Conservation (phyloP, 768 basidiomycete species). For the Naganishia onofrii region DNA sequence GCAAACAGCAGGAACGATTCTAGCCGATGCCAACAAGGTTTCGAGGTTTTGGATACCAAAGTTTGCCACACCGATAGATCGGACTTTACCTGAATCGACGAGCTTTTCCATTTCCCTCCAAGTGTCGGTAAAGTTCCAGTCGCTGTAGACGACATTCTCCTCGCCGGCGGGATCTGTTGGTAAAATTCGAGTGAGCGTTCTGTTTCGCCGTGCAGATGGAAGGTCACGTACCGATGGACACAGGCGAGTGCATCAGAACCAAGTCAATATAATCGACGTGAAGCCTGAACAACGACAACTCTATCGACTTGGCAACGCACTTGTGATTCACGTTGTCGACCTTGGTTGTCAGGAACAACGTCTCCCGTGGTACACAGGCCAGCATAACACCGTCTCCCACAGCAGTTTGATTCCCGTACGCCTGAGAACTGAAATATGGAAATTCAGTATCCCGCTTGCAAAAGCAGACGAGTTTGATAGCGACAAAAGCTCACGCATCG, state of each 20-base stretch:
- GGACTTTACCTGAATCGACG: conserved; percentile 53
- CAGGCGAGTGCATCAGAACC: conserved; percentile 56
- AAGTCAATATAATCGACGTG: conserved; percentile 72
- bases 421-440: conserved; percentile 26
- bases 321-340: conserved; percentile 35
- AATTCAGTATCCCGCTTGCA: background rate
- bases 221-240: conserved; percentile 26
- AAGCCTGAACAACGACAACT: conserved; percentile 57
- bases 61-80: conserved; percentile 67
- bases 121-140: conserved; percentile 72
- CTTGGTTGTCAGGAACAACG: conserved; percentile 72
- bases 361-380: conserved; percentile 67
- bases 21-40: conserved; percentile 64
- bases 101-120: conserved; percentile 76
- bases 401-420: conserved; percentile 67
- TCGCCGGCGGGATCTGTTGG: conserved; percentile 24
- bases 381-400: conserved; percentile 76
- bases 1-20: conserved; percentile 67
- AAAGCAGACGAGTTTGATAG: background rate
- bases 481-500: conserved; percentile 44
- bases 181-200: background rate
- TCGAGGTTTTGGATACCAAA: conserved; percentile 67
- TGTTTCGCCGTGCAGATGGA: background rate
- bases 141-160: conserved; percentile 51
- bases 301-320: conserved; percentile 28